A percentile compares a stretch with the other conserved stretches of the same genome.
These are phyloP conservation scores for Erodium maritimum DNA, from an alignment of 345 rosid genomes.

Conservation along the genomic window DNA sequence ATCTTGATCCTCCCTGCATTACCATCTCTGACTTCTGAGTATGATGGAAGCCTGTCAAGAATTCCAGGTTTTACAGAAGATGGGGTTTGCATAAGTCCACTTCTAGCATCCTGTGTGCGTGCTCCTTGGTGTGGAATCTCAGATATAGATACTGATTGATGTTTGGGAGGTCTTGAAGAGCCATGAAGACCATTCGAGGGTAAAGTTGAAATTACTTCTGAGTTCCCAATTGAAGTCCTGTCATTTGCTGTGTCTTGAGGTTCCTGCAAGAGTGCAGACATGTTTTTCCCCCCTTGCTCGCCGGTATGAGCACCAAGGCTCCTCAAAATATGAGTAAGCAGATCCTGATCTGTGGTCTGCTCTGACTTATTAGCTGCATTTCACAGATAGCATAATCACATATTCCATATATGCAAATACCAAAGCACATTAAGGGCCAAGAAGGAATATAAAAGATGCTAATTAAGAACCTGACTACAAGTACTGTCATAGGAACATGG, in stretches of 20 bases:
- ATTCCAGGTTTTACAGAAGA: slow-evolving; percentile 7
- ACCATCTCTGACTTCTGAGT: slow-evolving; percentile 31
- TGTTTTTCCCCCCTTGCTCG: slow-evolving; percentile 49
- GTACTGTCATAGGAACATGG: too few relatives aligned
- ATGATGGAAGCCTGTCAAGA: slow-evolving; percentile 2
- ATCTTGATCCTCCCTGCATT: slow-evolving; percentile 38
- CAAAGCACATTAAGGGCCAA: not conserved
- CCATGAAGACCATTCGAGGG: slow-evolving; percentile 42
- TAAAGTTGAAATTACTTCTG: slow-evolving; percentile 34
- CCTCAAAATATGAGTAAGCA: slow-evolving; percentile 69
- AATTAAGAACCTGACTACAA: not conserved
- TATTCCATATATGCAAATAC: too few relatives aligned
- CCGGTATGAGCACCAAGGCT: slow-evolving; percentile 54
- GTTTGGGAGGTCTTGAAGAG: slow-evolving; percentile 29
- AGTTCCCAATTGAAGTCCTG: slow-evolving; percentile 20
- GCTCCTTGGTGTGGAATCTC: slow-evolving; percentile 33
- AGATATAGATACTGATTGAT: slow-evolving; percentile 23
- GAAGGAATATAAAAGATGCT: not conserved
- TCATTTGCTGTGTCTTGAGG: slow-evolving; percentile 40
- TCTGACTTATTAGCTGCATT: slow-evolving; percentile 67
- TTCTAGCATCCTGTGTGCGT: slow-evolving; percentile 11
- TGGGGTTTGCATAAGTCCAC: slow-evolving; percentile 12
- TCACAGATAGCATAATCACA: not conserved
- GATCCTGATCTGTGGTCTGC: slow-evolving; percentile 57
- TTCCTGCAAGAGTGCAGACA: slow-evolving; percentile 54